Conservation (phyloP, 345 rosid genomes). For the Populus simonii region DNA sequence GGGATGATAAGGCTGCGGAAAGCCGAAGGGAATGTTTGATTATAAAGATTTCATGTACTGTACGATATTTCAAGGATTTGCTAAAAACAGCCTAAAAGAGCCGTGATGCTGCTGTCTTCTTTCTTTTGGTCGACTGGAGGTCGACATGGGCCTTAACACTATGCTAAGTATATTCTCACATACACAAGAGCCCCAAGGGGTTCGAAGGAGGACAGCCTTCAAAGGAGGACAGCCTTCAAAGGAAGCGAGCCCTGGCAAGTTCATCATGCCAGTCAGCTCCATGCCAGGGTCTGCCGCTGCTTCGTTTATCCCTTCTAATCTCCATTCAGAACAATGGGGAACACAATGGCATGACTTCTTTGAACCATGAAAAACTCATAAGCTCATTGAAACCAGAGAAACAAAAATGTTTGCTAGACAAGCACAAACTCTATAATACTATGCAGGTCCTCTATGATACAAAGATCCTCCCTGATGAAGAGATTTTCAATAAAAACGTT, state of each 20-base stretch:
- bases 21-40: not conserved
- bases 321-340: not conserved
- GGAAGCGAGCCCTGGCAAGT: not conserved
- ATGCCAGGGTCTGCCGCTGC: not conserved
- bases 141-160: not conserved
- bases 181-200: not conserved
- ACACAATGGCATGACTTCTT: not conserved
- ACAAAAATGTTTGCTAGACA: not conserved
- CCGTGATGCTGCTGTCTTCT: not conserved
- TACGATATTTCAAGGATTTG: not conserved
- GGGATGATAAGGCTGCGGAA: not conserved
- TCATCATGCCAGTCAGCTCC: not conserved
- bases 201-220: not conserved
- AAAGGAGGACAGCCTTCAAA: not conserved
- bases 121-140: not conserved
- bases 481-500: too few species aligned
- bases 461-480: not conserved
- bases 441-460: not conserved
- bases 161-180: too few species aligned
- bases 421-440: too few species aligned
- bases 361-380: not conserved
- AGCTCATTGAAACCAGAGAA: not conserved
- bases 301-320: not conserved
- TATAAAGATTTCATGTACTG: too few species aligned
- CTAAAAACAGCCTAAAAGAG: not conserved